These are phyloP conservation scores for Aureobasidium sp. DNA, from an alignment of 2,329 filamentous ascomycete genomes.

Conservation along the genomic window DNA sequence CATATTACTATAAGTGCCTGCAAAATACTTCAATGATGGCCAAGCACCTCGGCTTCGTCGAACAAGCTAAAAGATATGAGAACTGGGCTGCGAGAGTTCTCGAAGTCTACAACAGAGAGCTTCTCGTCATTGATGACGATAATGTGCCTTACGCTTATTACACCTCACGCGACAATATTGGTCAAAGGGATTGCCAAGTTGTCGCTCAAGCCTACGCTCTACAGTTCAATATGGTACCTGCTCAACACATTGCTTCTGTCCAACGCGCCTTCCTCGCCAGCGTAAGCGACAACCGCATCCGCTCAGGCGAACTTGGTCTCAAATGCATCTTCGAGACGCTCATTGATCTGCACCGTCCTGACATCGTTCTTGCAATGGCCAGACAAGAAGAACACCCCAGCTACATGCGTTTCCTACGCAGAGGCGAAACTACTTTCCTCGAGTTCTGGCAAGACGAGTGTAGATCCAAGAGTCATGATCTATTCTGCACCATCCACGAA, in stretches of 20 bases:
- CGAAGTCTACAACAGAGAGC: constrained; percentile 27
- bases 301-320: constrained; percentile 35
- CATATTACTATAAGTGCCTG: constrained; percentile 36
- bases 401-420: constrained; percentile 40
- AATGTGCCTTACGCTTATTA: constrained; percentile 31
- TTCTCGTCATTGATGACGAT: constrained; percentile 25
- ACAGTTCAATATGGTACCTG: constrained; percentile 27
- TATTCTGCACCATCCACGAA: constrained; percentile 42
- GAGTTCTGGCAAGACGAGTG: constrained; percentile 40
- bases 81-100: constrained; percentile 25
- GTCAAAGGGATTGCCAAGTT: constrained; percentile 28
- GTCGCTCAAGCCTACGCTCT: constrained; percentile 32
- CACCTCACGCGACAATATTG: constrained; percentile 28
- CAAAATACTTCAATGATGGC: constrained; percentile 31
- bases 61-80: constrained; percentile 21
- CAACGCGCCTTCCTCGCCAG: constrained; percentile 24
- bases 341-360: constrained; percentile 31
- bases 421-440: constrained; percentile 36
- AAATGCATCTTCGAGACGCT: constrained; percentile 36
- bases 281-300: constrained; percentile 25
- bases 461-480: constrained; percentile 38
- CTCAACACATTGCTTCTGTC: constrained; percentile 20
- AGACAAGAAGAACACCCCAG: constrained; percentile 40
- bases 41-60: constrained; percentile 19
- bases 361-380: constrained; percentile 36